Evolutionary conservation across 805 yeast species (phyloP), one percentile per base, ranked within the genome.

Genomic region (Schwanniomyces pseudopolymorphus): DNA sequence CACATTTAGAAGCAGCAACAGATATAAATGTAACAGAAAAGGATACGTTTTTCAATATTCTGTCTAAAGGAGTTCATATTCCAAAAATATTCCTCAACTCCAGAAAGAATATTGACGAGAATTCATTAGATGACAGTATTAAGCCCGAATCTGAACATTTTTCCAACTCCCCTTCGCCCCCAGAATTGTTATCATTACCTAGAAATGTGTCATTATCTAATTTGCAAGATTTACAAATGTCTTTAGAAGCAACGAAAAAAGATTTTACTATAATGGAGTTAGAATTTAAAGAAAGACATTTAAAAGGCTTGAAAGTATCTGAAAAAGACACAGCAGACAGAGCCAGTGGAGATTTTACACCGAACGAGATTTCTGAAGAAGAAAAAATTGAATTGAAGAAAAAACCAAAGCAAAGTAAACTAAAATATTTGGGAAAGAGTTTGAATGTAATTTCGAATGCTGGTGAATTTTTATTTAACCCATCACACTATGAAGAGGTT

Each of bases 401-500:
- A 3, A 53, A 47, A 13, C 33, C 28, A 24, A 51, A 54, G 37
- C 53, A 49, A 11, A 47, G 53, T 24, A 56, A 51, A 33, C 42
- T 62, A 33, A 48, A 53, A 31, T 39, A 54, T 11, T 27, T 64
- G 17, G 57, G 61, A 37, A 58, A 62, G 43, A 59, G 64, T 44
- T 48, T 70, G 19, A 67, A 66, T 40, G 63, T 64, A 0, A 52
- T 72, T 10, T 57, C 72, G 1, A 58, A 55, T 22, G 64, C 64
- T 26, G 55, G 63, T 5, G 61, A 56, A 22, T 57, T 67, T 80
- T 64, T 72, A 9, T 79, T 87, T 0, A 69, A 73, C 24, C 84
- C 88, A 0, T 72, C 72, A 25, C 96, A 89, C 63, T 89, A 78
- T 60, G 73, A 72, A 22, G 74, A 71, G 24, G 55, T 53, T 3